phyloP scores from a whole-genome alignment of 495 filamentous ascomycete genomes.

The Friedmanniomyces simplex region DNA sequence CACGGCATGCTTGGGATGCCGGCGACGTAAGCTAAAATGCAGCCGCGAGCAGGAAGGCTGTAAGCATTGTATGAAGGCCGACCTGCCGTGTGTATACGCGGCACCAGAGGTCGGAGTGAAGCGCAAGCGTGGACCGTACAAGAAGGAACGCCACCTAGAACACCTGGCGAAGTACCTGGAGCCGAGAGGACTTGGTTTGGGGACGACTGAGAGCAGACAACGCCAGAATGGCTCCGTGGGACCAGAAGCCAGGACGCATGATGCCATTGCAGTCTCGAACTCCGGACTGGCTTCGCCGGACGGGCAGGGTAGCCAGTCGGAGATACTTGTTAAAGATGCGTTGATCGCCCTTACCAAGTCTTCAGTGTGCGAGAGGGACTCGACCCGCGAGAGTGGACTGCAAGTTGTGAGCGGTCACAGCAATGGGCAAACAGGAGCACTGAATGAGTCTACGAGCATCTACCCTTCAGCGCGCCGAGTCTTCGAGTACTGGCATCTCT shows the following conservation, averaged over 20 bases:
- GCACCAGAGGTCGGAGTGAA: conserved; percentile 4
- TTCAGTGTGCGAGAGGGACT: background rate
- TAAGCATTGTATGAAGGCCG: conserved; percentile 2
- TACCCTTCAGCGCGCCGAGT: background rate
- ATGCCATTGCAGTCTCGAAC: too few species aligned
- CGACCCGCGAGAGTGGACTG: background rate
- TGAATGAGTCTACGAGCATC: background rate
- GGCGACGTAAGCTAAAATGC: conserved; percentile 11
- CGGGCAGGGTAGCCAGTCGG: background rate
- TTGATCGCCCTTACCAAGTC: conserved; percentile 7
- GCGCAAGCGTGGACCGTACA: conserved; percentile 16
- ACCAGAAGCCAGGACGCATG: too few species aligned
- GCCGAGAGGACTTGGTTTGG: background rate
- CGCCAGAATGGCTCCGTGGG: too few species aligned
- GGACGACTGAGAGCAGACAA: too few species aligned
- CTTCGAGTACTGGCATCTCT: conserved; percentile 15
- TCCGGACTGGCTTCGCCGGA: too few species aligned
- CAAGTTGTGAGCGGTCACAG: too few species aligned
- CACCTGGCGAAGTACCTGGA: conserved; percentile 11
- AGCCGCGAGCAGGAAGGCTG: conserved; percentile 4
- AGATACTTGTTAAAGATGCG: conserved; percentile 13
- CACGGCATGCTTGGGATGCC: conserved; percentile 11
- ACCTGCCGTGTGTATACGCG: conserved; percentile 12
- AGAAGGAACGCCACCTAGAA: conserved; percentile 14
- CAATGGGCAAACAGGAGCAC: background rate